These are phyloP conservation scores for Tolypocladium pustulatum DNA, from an alignment of 2,329 filamentous ascomycete species.

Conservation along the genomic window DNA sequence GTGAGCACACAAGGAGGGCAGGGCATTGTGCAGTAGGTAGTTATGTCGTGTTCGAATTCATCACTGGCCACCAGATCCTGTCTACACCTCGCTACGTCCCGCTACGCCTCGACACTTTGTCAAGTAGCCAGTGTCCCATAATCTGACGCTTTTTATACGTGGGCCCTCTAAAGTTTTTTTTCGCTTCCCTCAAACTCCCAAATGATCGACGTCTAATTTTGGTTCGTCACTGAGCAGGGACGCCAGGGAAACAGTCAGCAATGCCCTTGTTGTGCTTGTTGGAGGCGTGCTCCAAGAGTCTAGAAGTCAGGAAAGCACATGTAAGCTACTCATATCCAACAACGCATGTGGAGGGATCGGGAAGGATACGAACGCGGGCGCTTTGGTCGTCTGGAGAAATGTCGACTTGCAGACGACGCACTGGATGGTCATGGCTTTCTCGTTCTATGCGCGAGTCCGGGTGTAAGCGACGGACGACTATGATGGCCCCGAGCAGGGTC, in stretches of 20 bases:
- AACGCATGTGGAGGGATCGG: neutral
- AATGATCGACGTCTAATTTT: neutral
- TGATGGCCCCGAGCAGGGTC: neutral
- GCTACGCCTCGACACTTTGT: conserved; percentile 1
- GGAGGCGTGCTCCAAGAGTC: conserved; percentile 58
- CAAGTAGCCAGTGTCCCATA: neutral
- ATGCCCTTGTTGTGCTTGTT: conserved; percentile 71
- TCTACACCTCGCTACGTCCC: conserved; percentile 11
- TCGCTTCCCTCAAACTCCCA: conserved; percentile 2
- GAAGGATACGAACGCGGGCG: conserved; percentile 46
- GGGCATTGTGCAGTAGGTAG: neutral
- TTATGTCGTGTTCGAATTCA: neutral
- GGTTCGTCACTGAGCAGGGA: conserved; percentile 5
- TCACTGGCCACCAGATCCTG: conserved; percentile 4
- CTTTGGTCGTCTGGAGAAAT: conserved; percentile 68
- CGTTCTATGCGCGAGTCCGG: conserved; percentile 43
- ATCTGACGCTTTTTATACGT: neutral
- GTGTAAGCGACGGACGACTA: conserved; percentile 6
- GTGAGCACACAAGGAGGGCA: neutral
- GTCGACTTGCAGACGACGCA: conserved; percentile 69
- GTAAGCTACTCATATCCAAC: neutral
- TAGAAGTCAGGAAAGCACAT: conserved; percentile 14
- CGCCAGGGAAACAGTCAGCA: conserved; percentile 58
- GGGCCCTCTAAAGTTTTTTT: neutral
- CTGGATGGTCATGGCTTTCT: conserved; percentile 64